phyloP scores from a whole-genome alignment of 805 yeast species.

The Nakazawaea siamensis region DNA sequence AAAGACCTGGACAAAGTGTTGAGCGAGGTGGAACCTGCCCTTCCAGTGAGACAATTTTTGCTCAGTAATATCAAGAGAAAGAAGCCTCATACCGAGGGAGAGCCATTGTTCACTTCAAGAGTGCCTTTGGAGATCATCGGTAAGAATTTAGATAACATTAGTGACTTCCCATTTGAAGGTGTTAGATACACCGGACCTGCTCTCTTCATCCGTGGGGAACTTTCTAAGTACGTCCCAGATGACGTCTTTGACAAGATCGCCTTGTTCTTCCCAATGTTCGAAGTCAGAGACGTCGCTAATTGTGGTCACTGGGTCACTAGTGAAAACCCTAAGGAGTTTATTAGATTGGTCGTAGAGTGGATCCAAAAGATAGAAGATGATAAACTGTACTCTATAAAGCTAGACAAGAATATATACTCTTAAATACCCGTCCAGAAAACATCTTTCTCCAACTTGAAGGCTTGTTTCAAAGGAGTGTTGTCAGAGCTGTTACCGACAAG shows the following conservation, averaged over 20 bases:
- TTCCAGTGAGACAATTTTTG: slow-evolving; percentile 66
- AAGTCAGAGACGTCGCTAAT: slow-evolving; percentile 61
- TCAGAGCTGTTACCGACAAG: slow-evolving; percentile 32
- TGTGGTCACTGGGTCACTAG: slow-evolving; percentile 93
- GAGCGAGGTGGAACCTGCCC: slow-evolving; percentile 50
- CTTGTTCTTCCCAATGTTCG: slow-evolving; percentile 69
- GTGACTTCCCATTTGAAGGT: slow-evolving; percentile 71
- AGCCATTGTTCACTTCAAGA: slow-evolving; percentile 33
- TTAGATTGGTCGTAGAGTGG: slow-evolving; percentile 53
- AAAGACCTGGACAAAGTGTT: slow-evolving; percentile 65
- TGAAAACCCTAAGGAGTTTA: slow-evolving; percentile 76
- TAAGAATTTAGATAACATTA: slow-evolving; percentile 54
- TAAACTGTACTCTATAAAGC: slow-evolving; percentile 1
- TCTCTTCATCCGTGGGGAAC: slow-evolving; percentile 70
- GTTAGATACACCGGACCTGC: slow-evolving; percentile 64
- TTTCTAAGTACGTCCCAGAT: slow-evolving; percentile 74
- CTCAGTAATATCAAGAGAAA: slow-evolving; percentile 56
- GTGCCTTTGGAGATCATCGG: slow-evolving; percentile 70
- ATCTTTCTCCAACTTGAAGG: slow-evolving; percentile 8
- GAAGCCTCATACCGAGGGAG: slow-evolving; percentile 25
- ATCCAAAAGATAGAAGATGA: slow-evolving; percentile 32
- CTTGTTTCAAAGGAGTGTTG: slow-evolving; percentile 6
- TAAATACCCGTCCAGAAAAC: slow-evolving; percentile 12
- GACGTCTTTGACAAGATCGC: slow-evolving; percentile 71
- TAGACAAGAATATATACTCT: slow-evolving; percentile 5